phyloP scores from a whole-genome alignment of 2,329 filamentous ascomycete genomes.

The Aspergillus aculeatus region DNA sequence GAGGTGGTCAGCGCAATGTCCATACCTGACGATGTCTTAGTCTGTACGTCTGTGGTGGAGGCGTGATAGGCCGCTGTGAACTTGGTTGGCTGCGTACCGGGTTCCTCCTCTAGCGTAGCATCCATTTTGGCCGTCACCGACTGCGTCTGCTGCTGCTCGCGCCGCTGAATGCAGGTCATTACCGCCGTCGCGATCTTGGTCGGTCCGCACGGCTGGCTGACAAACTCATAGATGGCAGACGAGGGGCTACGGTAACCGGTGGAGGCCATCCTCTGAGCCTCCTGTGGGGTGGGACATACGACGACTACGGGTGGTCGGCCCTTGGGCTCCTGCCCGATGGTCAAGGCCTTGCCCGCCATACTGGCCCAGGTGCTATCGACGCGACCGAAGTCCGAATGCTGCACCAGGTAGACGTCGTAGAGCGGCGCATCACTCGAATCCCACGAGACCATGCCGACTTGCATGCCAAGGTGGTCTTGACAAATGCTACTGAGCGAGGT shows the following conservation, averaged over 20 bases:
- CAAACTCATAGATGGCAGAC: constrained; percentile 29
- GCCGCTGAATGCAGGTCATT: constrained; percentile 23
- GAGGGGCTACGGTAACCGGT: neutral
- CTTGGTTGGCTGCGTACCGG: neutral
- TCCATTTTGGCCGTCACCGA: neutral
- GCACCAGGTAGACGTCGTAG: constrained; percentile 24
- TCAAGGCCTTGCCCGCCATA: neutral
- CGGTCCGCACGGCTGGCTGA: constrained; percentile 37
- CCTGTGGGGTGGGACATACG: constrained; percentile 26
- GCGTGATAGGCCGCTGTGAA: neutral
- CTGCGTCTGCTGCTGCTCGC: constrained; percentile 3
- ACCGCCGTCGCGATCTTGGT: constrained; percentile 35
- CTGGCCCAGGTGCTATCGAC: neutral
- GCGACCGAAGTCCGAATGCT: constrained; percentile 26
- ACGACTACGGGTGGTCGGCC: constrained; percentile 28
- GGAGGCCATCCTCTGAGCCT: constrained; percentile 21
- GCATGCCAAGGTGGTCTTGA: constrained; percentile 3
- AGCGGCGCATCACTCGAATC: neutral
- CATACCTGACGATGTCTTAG: neutral
- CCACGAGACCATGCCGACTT: neutral
- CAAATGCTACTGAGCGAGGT: constrained; percentile 23
- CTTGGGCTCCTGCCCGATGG: neutral
- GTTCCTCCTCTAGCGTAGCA: neutral
- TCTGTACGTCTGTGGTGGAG: constrained; percentile 14
- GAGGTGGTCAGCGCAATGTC: neutral